Percentiles rank a stretch among this genome's conserved stretches.
These are phyloP conservation scores for Golovinomyces cichoracearum DNA, from an alignment of 2,329 filamentous ascomycete genomes.

Conservation along the genomic window DNA sequence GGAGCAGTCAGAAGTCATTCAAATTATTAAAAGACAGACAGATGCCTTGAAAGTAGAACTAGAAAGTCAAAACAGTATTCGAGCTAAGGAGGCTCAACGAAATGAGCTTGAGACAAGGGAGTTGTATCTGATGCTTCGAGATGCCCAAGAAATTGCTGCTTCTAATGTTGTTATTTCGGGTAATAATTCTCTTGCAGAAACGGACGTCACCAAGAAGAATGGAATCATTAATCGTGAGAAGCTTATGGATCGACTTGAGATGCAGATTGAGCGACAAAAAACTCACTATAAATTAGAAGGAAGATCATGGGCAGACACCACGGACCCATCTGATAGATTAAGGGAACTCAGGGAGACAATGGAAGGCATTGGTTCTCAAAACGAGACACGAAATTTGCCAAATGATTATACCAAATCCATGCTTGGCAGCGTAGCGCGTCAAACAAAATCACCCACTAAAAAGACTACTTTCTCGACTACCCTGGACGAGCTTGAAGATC, in stretches of 20 bases:
- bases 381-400: slow-evolving; percentile 23
- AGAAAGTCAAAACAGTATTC: slow-evolving; percentile 58
- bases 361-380: slow-evolving; percentile 30
- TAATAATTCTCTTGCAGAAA: slow-evolving; percentile 23
- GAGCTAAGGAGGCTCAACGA: slow-evolving; percentile 73
- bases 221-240: slow-evolving; percentile 81
- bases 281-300: slow-evolving; percentile 94
- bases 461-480: slow-evolving; percentile 20
- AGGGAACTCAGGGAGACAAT: slow-evolving; percentile 84
- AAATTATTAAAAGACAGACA: slow-evolving; percentile 62
- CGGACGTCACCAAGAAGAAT: slow-evolving; percentile 53
- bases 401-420: slow-evolving; percentile 44
- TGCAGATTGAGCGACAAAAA: slow-evolving; percentile 88
- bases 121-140: slow-evolving; percentile 89
- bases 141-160: slow-evolving; percentile 86
- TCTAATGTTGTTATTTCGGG: slow-evolving; percentile 34
- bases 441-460: slow-evolving; percentile 29
- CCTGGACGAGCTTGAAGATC: slow-evolving; percentile 18
- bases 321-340: slow-evolving; percentile 72
- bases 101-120: slow-evolving; percentile 93
- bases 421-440: slow-evolving; percentile 43
- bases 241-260: slow-evolving; percentile 81
- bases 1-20: slow-evolving; percentile 73
- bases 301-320: slow-evolving; percentile 58
- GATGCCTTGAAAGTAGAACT: slow-evolving; percentile 76